Conservation (phyloP, 2,329 filamentous ascomycete species). For the Byssochlamys sp. region DNA sequence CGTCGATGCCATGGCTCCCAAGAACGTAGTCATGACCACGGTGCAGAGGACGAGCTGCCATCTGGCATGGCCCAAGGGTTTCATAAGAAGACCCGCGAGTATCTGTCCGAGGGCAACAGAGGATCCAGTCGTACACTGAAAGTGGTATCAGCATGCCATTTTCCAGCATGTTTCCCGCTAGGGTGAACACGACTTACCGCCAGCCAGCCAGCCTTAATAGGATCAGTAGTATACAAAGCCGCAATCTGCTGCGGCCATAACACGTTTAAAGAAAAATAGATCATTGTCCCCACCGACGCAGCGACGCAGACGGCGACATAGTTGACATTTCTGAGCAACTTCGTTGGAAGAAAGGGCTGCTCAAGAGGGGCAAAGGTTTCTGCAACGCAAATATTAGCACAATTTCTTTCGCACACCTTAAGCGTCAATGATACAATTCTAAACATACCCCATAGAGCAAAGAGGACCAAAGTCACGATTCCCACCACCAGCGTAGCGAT, state of each 20-base stretch:
- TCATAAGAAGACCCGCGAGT: slow-evolving; percentile 19
- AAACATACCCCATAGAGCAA: slow-evolving; percentile 28
- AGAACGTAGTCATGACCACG: slow-evolving; percentile 11
- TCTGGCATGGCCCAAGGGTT: slow-evolving; percentile 9
- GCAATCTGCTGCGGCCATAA: slow-evolving; percentile 38
- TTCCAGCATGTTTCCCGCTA: background rate
- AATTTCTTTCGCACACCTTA: background rate
- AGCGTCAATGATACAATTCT: background rate
- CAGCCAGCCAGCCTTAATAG: slow-evolving; percentile 34
- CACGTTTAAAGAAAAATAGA: slow-evolving; percentile 38
- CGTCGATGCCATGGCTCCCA: slow-evolving; percentile 11
- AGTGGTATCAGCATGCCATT: background rate
- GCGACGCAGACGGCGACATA: slow-evolving; percentile 33
- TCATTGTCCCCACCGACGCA: slow-evolving; percentile 35
- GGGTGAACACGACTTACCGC: slow-evolving; percentile 14
- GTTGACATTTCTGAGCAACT: slow-evolving; percentile 34
- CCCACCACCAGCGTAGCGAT: slow-evolving; percentile 32
- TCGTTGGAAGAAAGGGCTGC: slow-evolving; percentile 35
- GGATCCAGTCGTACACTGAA: slow-evolving; percentile 27
- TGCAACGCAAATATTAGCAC: slow-evolving; percentile 7
- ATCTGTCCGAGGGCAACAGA: slow-evolving; percentile 35
- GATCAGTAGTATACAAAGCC: slow-evolving; percentile 33
- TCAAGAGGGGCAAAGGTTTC: slow-evolving; percentile 29
- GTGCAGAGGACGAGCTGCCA: slow-evolving; percentile 11
- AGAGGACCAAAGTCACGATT: slow-evolving; percentile 22